Conservation (phyloP, 108 stramenopile genomes). For the Nitzschia sp. region DNA sequence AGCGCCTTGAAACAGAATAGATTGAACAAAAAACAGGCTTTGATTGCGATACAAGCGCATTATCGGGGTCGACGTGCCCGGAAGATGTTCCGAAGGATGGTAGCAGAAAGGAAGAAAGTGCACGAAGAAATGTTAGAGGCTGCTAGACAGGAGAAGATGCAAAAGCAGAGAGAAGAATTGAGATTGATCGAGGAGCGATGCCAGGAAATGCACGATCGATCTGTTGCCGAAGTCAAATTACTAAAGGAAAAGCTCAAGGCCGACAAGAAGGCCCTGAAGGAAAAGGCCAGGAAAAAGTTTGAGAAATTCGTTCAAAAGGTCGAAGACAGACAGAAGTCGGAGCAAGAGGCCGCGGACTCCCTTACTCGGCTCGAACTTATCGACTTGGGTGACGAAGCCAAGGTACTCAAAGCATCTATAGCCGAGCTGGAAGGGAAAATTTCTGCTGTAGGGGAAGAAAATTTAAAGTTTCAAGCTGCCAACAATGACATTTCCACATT, state of each 20-base stretch:
- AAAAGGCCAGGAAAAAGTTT: conserved; percentile 1
- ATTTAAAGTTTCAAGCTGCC: background rate
- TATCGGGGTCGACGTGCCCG: too few relatives aligned
- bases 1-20: too few relatives aligned
- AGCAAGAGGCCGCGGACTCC: conserved; percentile 2
- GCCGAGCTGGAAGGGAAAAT: conserved; percentile 3
- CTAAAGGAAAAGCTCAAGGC: conserved; percentile 1
- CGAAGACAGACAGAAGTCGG: background rate
- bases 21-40: too few relatives aligned
- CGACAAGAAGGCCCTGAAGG: conserved; percentile 4
- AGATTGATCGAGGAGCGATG: background rate
- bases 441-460: background rate
- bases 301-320: conserved; percentile 6
- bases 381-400: conserved; percentile 2
- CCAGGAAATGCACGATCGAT: background rate
- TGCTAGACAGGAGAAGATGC: background rate
- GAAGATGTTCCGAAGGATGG: too few relatives aligned
- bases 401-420: background rate
- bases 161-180: background rate
- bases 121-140: background rate
- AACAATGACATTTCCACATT: conserved; percentile 7
- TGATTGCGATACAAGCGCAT: too few relatives aligned
- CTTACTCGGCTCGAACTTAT: background rate
- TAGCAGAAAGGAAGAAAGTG: background rate
- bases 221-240: background rate